Evolutionary conservation across 192 early-diverging fungal species (phyloP), one percentile per base, ranked within the genome.

Genomic region (Entomortierella chlamydospora): DNA sequence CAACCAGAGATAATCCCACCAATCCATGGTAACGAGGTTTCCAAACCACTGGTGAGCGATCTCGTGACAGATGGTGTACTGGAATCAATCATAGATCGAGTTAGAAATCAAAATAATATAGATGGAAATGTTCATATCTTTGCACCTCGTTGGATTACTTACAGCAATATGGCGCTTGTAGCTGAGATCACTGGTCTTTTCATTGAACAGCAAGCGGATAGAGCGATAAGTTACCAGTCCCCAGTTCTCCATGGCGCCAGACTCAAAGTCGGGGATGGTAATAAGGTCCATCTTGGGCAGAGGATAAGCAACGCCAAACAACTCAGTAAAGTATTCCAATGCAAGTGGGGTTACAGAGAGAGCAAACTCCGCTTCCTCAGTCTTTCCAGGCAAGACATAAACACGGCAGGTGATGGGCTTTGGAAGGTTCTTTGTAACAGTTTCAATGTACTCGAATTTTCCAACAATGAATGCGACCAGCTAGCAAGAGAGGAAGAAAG

Each of bases 161-260:
- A 79, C 76, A 34, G 95, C 94, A 68, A 96, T 91, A 29, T 86
- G 83, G 82, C 95, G 88, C 86, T 96, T 98, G 72, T 87, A 88
- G 33, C 82, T 84, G 22, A 90, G 89, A 67, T 89, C 88, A 31
- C 94, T 91, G 15, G 82, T 87, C 70, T 92, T 89, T 66, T 91
- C 91, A 83, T 97, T 95, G 72, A 92, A 93, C n/a, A 99, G 83
- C 37, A 99, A 83, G 17, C 89, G 90, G 22, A 93, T 88, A 31
- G 93, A 91, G 51, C 96, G 90, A 73, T 95, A 98, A 9, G 97
- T 99, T 37, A 99, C 89, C 30, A 98, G 83, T 64, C 97, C 97
- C 97, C 97, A 99, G 87, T 98, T 98, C 84, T 97, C 95, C 97
- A 98, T 97, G 41, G 91, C 91, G 43, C 88, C 88, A 25, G 92